Evolutionary conservation across 2,329 filamentous ascomycete genomes (phyloP).

Genomic region (Endoconidiophora laricicola): DNA sequence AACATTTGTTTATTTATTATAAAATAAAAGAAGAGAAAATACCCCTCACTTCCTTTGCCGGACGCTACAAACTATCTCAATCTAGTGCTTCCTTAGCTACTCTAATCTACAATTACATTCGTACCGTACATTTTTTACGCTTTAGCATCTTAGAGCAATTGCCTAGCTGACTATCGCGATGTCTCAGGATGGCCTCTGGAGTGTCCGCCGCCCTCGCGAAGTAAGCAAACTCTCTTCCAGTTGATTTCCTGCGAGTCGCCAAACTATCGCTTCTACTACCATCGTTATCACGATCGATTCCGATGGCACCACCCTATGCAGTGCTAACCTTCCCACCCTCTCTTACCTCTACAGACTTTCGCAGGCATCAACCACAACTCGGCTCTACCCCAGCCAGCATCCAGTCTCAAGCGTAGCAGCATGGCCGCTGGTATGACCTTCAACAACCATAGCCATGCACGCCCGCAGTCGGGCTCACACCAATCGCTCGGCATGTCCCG

Average conservation of each 20-base stretch:
- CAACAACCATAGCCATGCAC: constrained; percentile 51
- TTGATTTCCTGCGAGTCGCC: not conserved
- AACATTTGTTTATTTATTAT: too few species aligned
- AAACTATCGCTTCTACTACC: not conserved
- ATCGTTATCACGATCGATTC: too few species aligned
- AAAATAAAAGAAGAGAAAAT: not conserved
- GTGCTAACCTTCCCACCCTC: not conserved
- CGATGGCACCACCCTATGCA: too few species aligned
- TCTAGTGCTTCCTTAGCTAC: not conserved
- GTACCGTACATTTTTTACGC: too few species aligned
- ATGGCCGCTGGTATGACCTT: constrained; percentile 53
- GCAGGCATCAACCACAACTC: constrained; percentile 71
- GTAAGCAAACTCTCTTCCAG: constrained; percentile 31
- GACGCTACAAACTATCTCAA: not conserved
- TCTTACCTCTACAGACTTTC: constrained; percentile 47
- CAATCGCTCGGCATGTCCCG: constrained; percentile 73
- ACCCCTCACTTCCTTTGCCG: not conserved
- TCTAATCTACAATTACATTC: not conserved
- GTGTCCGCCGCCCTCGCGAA: constrained; percentile 80
- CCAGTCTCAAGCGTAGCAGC: constrained; percentile 81
- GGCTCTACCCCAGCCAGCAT: constrained; percentile 74
- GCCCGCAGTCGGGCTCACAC: constrained; percentile 66
- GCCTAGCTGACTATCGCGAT: constrained; percentile 27
- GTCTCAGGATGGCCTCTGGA: constrained; percentile 86
- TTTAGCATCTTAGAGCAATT: not conserved